A percentile compares a stretch with the other conserved stretches of the same genome.
Evolutionary conservation across 2,329 filamentous ascomycete species (phyloP).

Genomic region (Hymenoscyphus occultus): DNA sequence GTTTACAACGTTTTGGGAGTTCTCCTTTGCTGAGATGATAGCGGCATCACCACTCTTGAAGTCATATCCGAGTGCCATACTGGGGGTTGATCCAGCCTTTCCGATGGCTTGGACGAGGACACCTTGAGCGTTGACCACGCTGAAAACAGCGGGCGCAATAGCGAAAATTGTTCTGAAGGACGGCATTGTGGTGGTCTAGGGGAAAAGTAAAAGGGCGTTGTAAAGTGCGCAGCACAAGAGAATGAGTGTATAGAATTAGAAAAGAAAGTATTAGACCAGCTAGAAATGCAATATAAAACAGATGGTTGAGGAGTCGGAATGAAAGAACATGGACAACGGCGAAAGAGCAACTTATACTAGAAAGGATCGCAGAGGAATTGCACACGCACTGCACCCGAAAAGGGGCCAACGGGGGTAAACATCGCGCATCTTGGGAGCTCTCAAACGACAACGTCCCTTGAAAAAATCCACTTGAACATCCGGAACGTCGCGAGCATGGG

Average conservation of each 20-base stretch:
- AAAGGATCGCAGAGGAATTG: neutral
- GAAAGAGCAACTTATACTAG: neutral
- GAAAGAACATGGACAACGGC: neutral
- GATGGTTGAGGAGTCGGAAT: neutral
- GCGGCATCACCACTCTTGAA: conserved; percentile 39
- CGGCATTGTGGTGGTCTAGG: conserved; percentile 18
- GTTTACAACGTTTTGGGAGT: conserved; percentile 51
- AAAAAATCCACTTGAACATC: conserved; percentile 2
- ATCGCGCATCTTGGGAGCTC: neutral
- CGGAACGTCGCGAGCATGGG: conserved; percentile 5
- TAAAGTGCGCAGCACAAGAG: conserved; percentile 4
- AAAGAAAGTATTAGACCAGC: conserved; percentile 2
- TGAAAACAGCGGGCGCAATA: conserved; percentile 10
- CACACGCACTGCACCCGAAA: neutral
- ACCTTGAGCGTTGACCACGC: conserved; percentile 17
- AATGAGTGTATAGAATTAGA: conserved; percentile 5
- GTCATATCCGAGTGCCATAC: conserved; percentile 13
- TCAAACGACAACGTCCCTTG: neutral
- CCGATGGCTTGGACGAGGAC: conserved; percentile 20
- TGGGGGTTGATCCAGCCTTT: conserved; percentile 14
- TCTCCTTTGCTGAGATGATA: conserved; percentile 58
- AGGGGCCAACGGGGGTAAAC: conserved; percentile 3
- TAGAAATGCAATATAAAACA: conserved; percentile 3
- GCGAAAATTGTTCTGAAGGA: conserved; percentile 15
- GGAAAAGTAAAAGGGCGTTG: neutral